Conservation (phyloP, 192 early-diverging fungal species). For the Entrophospora sp. region DNA sequence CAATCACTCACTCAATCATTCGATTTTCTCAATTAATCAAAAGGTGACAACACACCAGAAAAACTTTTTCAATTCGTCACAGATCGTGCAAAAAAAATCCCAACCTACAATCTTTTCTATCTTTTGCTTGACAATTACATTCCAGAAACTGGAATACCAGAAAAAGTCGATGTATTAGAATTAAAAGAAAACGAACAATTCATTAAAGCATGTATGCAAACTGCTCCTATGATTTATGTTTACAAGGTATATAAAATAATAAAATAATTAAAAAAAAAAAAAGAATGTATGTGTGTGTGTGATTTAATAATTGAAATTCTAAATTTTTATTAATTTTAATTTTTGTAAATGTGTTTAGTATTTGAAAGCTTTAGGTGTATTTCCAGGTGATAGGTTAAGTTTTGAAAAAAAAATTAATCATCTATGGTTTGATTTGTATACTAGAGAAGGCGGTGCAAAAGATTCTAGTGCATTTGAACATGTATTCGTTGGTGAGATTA, state of each 20-base stretch:
- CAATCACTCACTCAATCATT: neutral
- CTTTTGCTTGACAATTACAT: slow-evolving; percentile 20
- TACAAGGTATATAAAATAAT: too few species aligned
- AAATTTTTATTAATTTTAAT: neutral
- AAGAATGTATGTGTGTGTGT: neutral
- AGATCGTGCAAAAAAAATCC: neutral
- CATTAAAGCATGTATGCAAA: neutral
- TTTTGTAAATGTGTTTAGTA: neutral
- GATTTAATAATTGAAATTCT: neutral
- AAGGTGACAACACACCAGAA: neutral
- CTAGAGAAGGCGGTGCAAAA: neutral
- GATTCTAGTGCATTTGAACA: slow-evolving; percentile 21
- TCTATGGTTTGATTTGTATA: slow-evolving; percentile 18
- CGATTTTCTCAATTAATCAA: neutral
- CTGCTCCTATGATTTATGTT: slow-evolving; percentile 11
- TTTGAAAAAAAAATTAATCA: neutral
- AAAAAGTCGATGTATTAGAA: slow-evolving; percentile 4
- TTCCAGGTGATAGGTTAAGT: neutral
- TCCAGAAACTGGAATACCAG: slow-evolving; percentile 11
- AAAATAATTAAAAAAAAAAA: too few species aligned
- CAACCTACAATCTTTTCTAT: slow-evolving; percentile 6
- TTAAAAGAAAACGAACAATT: slow-evolving; percentile 7
- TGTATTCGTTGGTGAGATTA: slow-evolving; percentile 18
- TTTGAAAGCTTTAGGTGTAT: neutral
- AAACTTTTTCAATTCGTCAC: neutral